Percentiles rank a stretch among this genome's conserved stretches.
These are phyloP conservation scores for Suhomyces choctaworum DNA, from an alignment of 1,139 yeast genomes.

Conservation along the genomic window DNA sequence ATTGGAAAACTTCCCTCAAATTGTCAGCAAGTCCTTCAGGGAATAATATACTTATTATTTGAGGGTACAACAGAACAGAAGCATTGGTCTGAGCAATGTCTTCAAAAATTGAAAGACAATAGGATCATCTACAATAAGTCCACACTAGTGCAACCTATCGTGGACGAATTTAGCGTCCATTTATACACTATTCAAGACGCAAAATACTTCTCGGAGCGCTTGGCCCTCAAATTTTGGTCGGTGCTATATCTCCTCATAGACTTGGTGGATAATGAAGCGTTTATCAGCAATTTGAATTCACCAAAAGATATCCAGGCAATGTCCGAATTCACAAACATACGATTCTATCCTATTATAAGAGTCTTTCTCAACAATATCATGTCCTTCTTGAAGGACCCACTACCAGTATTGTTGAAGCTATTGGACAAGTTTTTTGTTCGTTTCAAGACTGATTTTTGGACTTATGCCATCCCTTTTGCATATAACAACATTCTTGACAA, in stretches of 20 bases:
- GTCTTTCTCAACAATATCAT: conserved; percentile 51
- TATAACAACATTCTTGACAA: conserved; percentile 56
- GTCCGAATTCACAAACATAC: conserved; percentile 38
- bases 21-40: conserved; percentile 32
- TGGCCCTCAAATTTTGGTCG: conserved; percentile 56
- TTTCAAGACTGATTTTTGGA: conserved; percentile 52
- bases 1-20: conserved; percentile 8
- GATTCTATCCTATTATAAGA: conserved; percentile 45
- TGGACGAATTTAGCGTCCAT: conserved; percentile 56
- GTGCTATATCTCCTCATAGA: conserved; percentile 43
- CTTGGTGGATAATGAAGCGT: conserved; percentile 39
- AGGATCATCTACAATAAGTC: conserved; percentile 7
- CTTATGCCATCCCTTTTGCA: conserved; percentile 47
- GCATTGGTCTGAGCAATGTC: conserved; percentile 42
- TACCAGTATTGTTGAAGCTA: conserved; percentile 54
- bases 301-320: conserved; percentile 49
- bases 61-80: conserved; percentile 51
- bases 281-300: conserved; percentile 38
- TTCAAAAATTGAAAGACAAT: conserved; percentile 5
- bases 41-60: conserved; percentile 51
- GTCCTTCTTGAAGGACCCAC: conserved; percentile 52
- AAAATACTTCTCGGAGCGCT: conserved; percentile 40
- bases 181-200: conserved; percentile 56
- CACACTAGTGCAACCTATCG: conserved; percentile 35
- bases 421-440: conserved; percentile 42